Evolutionary conservation across 2,329 filamentous ascomycete species (phyloP).

Genomic region (Colletotrichum echinochloae): DNA sequence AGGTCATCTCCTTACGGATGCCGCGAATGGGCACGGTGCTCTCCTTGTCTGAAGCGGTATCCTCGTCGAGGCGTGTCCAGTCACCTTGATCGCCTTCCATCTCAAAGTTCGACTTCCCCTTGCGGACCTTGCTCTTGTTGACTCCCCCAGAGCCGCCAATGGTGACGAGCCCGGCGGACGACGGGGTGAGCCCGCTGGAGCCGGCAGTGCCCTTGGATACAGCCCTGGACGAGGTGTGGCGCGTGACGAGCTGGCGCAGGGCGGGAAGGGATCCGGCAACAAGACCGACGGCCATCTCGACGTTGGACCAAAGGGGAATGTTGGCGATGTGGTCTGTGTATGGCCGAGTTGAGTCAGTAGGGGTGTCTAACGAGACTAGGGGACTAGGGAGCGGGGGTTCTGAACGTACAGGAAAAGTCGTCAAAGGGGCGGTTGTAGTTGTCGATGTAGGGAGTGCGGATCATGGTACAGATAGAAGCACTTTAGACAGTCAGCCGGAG

Average conservation of each 20-base stretch:
- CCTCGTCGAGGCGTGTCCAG: slow-evolving; percentile 41
- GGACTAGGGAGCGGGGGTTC: accelerated
- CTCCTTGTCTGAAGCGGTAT: slow-evolving; percentile 37
- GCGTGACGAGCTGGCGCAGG: slow-evolving; percentile 33
- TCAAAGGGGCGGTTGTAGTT: slow-evolving; percentile 41
- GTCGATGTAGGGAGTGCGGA: slow-evolving; percentile 43
- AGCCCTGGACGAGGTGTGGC: not conserved
- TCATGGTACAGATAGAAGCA: slow-evolving; percentile 43
- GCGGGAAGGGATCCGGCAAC: slow-evolving; percentile 42
- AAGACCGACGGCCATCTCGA: slow-evolving; percentile 42
- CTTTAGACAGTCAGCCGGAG: slow-evolving; percentile 29
- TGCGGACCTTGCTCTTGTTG: slow-evolving; percentile 32
- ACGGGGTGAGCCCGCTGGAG: slow-evolving; percentile 3
- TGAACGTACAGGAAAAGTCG: slow-evolving; percentile 40
- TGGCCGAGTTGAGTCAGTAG: not conserved
- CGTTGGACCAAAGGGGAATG: slow-evolving; percentile 41
- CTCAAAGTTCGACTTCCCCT: slow-evolving; percentile 34
- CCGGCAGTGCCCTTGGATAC: slow-evolving; percentile 16
- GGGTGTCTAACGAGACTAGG: not conserved
- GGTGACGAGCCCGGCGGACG: slow-evolving; percentile 34
- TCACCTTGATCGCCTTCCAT: slow-evolving; percentile 30
- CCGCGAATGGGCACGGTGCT: slow-evolving; percentile 40
- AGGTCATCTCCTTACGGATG: slow-evolving; percentile 36
- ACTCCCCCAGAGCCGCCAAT: slow-evolving; percentile 36
- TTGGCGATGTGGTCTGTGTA: slow-evolving; percentile 43